A percentile compares a stretch with the other conserved stretches of the same genome.
Evolutionary conservation across 768 basidiomycete genomes (phyloP).

Genomic region (Rhizopogon salebrosus): DNA sequence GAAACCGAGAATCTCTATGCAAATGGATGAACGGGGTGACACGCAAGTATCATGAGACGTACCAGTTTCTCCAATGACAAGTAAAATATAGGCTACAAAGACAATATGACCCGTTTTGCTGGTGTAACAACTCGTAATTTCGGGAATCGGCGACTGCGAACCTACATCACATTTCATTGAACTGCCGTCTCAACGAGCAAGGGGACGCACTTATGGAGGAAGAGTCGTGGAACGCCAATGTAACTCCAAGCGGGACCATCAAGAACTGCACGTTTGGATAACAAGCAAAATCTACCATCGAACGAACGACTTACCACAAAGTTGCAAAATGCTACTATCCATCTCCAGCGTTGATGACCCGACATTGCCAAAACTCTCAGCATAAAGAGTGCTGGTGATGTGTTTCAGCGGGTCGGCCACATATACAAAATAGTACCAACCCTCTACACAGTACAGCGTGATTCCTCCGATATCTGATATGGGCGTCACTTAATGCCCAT

Average conservation of each 20-base stretch:
- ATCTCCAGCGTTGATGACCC: neutral
- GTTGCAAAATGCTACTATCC: neutral
- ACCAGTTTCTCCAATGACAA: neutral
- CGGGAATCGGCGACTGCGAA: neutral
- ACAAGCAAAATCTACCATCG: neutral
- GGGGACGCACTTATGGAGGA: neutral
- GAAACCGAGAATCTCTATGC: neutral
- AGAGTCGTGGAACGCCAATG: neutral
- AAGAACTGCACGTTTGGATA: neutral
- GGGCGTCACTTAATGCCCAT: neutral
- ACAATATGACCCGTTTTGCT: neutral
- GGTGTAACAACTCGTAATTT: neutral
- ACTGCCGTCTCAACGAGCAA: neutral
- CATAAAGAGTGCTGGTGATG: neutral
- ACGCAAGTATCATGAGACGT: neutral
- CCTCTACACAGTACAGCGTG: neutral
- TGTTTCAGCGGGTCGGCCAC: neutral
- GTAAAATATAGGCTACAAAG: neutral
- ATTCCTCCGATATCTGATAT: neutral
- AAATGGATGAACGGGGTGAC: neutral
- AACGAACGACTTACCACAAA: neutral
- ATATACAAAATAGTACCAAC: neutral
- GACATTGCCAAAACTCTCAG: neutral
- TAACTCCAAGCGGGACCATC: neutral
- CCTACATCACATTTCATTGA: neutral